These are phyloP conservation scores for Jackrogersella multiformis DNA, from an alignment of 495 filamentous ascomycete species.

Conservation along the genomic window DNA sequence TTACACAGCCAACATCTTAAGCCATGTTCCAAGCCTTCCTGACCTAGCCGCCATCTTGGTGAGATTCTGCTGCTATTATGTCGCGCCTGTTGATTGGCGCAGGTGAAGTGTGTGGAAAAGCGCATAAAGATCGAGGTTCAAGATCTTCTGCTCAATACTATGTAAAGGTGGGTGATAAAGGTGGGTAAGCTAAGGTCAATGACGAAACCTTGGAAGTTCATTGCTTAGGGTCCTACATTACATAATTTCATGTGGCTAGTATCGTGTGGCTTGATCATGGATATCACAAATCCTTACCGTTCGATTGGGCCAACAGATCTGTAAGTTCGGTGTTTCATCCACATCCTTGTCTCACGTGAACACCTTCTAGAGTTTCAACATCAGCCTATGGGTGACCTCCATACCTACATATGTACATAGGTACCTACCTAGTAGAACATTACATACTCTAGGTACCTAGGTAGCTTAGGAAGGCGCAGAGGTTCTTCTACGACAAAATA, in stretches of 20 bases:
- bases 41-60: constrained; percentile 43
- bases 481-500: too few relatives aligned
- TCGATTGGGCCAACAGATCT: constrained; percentile 14
- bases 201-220: constrained; percentile 31
- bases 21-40: constrained; percentile 44
- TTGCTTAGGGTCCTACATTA: constrained; percentile 26
- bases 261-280: constrained; percentile 16
- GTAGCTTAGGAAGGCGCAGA: too few relatives aligned
- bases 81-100: constrained; percentile 29
- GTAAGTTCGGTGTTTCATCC: neutral
- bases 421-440: too few relatives aligned
- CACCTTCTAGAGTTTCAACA: too few relatives aligned
- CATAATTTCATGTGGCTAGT: constrained; percentile 27
- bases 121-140: constrained; percentile 4
- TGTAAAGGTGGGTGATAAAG: too few relatives aligned
- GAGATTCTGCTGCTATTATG: neutral
- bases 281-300: constrained; percentile 15
- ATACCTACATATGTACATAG: too few relatives aligned
- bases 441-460: too few relatives aligned
- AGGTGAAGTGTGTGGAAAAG: constrained; percentile 28
- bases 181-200: too few relatives aligned
- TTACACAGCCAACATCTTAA: constrained; percentile 69
- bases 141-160: neutral
- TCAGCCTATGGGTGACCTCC: too few relatives aligned
- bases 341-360: neutral